Base-by-base conservation (phyloP, 805 yeast species). In the Isabelozyma rhagii region DNA sequence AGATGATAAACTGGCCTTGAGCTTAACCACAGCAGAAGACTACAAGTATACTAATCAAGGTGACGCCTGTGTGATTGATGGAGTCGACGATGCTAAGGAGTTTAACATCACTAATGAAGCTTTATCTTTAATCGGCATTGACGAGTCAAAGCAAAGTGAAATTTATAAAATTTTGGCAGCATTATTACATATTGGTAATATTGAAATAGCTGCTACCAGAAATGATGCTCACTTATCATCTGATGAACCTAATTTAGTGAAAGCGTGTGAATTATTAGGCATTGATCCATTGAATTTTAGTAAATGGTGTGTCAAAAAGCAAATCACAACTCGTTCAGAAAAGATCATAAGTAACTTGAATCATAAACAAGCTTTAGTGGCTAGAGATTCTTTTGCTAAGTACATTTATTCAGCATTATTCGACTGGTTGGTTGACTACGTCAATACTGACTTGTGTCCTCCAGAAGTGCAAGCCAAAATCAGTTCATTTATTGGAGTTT, bases 321-420 rank as follows among this genome's bases (percentile, higher is more conserved):
- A 92, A 69, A 89, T 94, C 56, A 80, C 81, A 21, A 92, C 97
- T n/a, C 80, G 97, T 66, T 84, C 91, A 9, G 98, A 94, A 69
- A 92, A 89, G 67, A 92, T 93, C 63, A 83, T 85, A 44, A 85
- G 96, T 21, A 90, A 87, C 64, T 77, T 93, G 62, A 89, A 80
- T 59, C 87, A 83, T 64, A 82, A 82, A 59, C 96, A 92, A 64
- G 96, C 98, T 8, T 59, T 82, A 25, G 97, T 92, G 29, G 93
- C 97, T 11, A 83, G 97, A 63, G 98, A 93, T 70, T 94, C 99
- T n/a, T 96, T 93, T 47, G 90, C 98, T 45, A 93, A 93, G 67
- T 93, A 86, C 67, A 86, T 94, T 46, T 93, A 94, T 71, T 84
- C 97, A 3, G 88, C 96, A 2, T 71, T 94, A 53, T 93, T 93